Base-by-base conservation (phyloP, 371 early-diverging fungal genomes). In the Syncephalis fuscata region DNA sequence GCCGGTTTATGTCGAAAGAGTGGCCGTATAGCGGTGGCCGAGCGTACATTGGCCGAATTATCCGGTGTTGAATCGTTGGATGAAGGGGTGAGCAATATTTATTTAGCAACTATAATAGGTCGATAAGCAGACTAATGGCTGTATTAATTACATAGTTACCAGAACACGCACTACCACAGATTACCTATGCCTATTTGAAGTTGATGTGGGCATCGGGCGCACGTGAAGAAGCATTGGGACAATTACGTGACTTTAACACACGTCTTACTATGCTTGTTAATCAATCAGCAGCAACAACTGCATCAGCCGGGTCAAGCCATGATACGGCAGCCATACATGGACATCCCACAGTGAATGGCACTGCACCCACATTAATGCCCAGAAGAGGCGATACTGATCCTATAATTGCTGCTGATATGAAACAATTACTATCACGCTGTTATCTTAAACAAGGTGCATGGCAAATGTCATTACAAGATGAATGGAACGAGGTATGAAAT, bases 161-260 rank as follows among this genome's bases (percentile, higher is more conserved):
- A 11, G 32, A 32, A 32, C 32, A 32, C 70, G 65, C 63, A 4
- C 72, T 86, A 7, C 85, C 91, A 1, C 80, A 74, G 54, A 84
- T 95, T 23, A 82, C 91, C 0, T 94, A 94, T 67, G 89, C 91
- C 23, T 89, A 85, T 45, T 70, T 94, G 50, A 95, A 98, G 67
- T 88, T 87, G 57, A 75, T 87, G 67, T 96, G 95, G 96, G 83
- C 83, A 1, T 76, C 80, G 2, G 82, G 83, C 1, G 63, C 65
- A 37, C 68, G 72, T 22, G 59, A 62, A 25, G 63, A 69, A 43
- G 74, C 81, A 0, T 56, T 80, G 9, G 72, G 59, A 14, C 69
- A 73, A 20, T 61, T 78, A 1, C 73, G 79, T 22, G 67, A 80
- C 46, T 77, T 83, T 41, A 75, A 76, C 0, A 70, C 72, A 7